Base-by-base conservation (phyloP, 495 filamentous ascomycete genomes). In the Hypoxylon lenormandii region DNA sequence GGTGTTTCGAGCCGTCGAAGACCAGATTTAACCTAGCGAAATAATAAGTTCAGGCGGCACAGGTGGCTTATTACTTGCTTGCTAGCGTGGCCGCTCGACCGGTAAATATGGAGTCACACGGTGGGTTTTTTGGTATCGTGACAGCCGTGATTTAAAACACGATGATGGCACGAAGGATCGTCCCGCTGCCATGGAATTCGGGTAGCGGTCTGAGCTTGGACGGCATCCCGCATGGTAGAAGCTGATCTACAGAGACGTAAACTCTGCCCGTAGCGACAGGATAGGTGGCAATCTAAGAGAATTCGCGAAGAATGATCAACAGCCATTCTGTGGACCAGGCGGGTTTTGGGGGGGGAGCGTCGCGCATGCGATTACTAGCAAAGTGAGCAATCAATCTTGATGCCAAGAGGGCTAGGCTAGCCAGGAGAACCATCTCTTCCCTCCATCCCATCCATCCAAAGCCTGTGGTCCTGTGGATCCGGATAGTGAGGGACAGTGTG, bases 381-480 rank as follows among this genome's bases (percentile, higher is more conserved):
- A 52, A 30, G 33, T 10, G 58, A 56, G 28, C 11, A 59, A 60
- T 58, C 26, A 66, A 66, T 58, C 51, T 62, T 66, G 57, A 66
- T 66, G 68, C 67, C 61, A 70, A 70, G 67, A 48, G 18, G 55
- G 22, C 55, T 58, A 64, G 55, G 22, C 55, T 58, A 60, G 50
- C 61, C 50, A 50, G 42, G 21, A 50, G 43, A 65, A 37, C 36
- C 51, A 36, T 65, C 45, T 64, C 18, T 33, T 33, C 30, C 26
- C 26, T 7, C 7, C n/a, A 5, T 2, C 8, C 52, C 43, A 33
- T 36, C 60, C 62, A 57, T 46, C 28, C 47, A 57, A 54, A 37
- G 26, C 22, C 45, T 40, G 22, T 42, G 52, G 30, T 63, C 53
- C 46, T 62, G 68, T 71, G 67, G 67, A 70, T 48, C 67, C 51